Base-by-base conservation (phyloP, 805 yeast genomes). In the Candida xiaguanensis region DNA sequence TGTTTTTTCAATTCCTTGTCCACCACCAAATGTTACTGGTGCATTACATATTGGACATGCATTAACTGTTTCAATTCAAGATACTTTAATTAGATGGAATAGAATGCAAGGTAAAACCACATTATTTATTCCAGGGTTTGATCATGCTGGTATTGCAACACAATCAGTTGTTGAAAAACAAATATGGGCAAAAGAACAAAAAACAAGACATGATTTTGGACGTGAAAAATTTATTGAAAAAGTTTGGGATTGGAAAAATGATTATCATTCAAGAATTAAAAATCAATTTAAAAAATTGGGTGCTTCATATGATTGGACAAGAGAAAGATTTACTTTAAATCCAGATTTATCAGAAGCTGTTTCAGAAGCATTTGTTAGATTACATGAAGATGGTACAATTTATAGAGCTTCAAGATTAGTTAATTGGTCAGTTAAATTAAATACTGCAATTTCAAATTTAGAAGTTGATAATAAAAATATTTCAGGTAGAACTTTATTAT, bases 11-110 rank as follows among this genome's bases (percentile, higher is more conserved):
- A 87, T 93, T 54, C 97, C 98, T 28, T 93, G 96, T n/a, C 99
- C 99, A 28, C 99, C 99, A 46, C 99, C 99, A 59, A 93, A 93
- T 63, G 95, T 93, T 48, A 93, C 99, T 34, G 99, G 99, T 68
- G 97, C 98, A 34, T 75, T 93, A 51, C 99, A 93, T 65, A 93
- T 93, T 64, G 99, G 99, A 52, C 99, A 93, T 65, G 99, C 98
- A 20, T 76, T 93, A 61, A 93, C 99, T 13, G 86, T 90, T 45
- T 73, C 98, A 25, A 85, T 93, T 57, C 99, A 93, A 72, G 99
- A 93, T 63, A 65, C 97, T 18, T 77, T 93, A 58, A 81, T 90
- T 49, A 81, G 99, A 66, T 93, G 78, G 73, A 80, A 93, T 75
- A 84, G 99, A 72, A 93, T 93, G 99, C 82, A 82, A 65, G 98